These are phyloP conservation scores for Coniosporium tulheliwenetii DNA, from an alignment of 2,329 filamentous ascomycete genomes.

Conservation along the genomic window DNA sequence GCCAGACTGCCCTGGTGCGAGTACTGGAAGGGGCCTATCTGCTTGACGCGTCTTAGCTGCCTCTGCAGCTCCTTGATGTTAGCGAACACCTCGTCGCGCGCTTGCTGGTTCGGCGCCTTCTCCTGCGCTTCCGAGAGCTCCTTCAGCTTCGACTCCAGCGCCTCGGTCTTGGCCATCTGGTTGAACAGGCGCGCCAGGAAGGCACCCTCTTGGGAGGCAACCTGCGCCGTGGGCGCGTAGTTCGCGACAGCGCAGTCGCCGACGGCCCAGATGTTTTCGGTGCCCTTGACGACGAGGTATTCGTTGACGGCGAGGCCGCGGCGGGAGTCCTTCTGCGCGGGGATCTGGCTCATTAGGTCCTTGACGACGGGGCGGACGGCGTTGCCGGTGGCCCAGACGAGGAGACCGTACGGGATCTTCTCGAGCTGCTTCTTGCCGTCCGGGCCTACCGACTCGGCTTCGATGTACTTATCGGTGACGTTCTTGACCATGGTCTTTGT, in stretches of 20 bases:
- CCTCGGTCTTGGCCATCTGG: conserved; percentile 92
- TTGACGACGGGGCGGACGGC: conserved; percentile 77
- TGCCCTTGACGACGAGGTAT: conserved; percentile 93
- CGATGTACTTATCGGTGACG: conserved; percentile 81
- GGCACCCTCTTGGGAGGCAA: conserved; percentile 84
- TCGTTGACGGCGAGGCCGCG: conserved; percentile 95
- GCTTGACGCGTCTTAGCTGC: conserved; percentile 75
- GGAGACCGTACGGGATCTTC: conserved; percentile 79
- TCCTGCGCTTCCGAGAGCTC: conserved; percentile 46
- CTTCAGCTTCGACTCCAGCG: conserved; percentile 60
- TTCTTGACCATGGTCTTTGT: conserved; percentile 99
- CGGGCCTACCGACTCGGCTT: conserved; percentile 68
- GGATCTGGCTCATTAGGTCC: conserved; percentile 83
- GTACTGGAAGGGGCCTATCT: conserved; percentile 96
- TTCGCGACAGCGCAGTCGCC: conserved; percentile 96
- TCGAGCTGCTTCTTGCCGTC: conserved; percentile 74
- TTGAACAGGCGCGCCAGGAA: conserved; percentile 96
- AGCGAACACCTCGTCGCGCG: conserved; percentile 42
- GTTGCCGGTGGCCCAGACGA: conserved; percentile 98
- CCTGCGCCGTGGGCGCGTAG: conserved; percentile 94
- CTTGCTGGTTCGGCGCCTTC: conserved; percentile 51
- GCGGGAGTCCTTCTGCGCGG: conserved; percentile 86
- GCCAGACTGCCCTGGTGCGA: conserved; percentile 92
- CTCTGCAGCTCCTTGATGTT: conserved; percentile 81
- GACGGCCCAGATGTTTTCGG: conserved; percentile 94